Evolutionary conservation across 129 eudicot genomes (phyloP).

Genomic region (Apium graveolens): DNA sequence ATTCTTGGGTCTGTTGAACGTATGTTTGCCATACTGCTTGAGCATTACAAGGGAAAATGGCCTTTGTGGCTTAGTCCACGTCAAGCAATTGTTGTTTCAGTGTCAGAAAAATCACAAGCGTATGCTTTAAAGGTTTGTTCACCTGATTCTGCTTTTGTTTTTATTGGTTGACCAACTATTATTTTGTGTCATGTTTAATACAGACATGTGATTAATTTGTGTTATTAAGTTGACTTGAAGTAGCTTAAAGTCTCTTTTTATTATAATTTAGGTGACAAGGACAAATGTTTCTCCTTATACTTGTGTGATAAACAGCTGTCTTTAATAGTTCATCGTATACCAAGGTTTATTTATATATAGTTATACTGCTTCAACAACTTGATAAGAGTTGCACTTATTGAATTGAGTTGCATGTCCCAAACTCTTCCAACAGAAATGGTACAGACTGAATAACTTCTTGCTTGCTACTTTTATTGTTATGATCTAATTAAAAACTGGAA

Average conservation of each 20-base stretch:
- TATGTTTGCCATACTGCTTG: constrained; percentile 91
- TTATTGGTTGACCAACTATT: neutral
- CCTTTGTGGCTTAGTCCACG: constrained; percentile 99
- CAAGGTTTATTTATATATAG: neutral
- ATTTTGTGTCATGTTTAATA: neutral
- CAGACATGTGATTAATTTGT: neutral
- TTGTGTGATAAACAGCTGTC: neutral
- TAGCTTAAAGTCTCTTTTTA: neutral
- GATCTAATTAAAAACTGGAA: neutral
- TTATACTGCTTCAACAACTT: neutral
- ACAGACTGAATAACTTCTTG: neutral
- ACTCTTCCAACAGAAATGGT: neutral
- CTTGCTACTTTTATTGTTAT: too few species aligned
- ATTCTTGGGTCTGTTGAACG: constrained; percentile 93
- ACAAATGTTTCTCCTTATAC: too few species aligned
- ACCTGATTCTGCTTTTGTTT: neutral
- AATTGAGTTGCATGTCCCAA: neutral
- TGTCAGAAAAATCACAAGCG: constrained; percentile 68
- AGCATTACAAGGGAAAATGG: constrained; percentile 97
- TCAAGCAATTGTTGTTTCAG: constrained; percentile 89
- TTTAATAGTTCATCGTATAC: neutral
- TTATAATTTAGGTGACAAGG: neutral
- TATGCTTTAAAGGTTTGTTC: constrained; percentile 73
- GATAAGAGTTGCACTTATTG: neutral
- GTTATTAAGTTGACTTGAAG: neutral